Evolutionary conservation across 306 rosid species (phyloP), one percentile per base, ranked within the genome.

Genomic region (Corylus heterophylla): DNA sequence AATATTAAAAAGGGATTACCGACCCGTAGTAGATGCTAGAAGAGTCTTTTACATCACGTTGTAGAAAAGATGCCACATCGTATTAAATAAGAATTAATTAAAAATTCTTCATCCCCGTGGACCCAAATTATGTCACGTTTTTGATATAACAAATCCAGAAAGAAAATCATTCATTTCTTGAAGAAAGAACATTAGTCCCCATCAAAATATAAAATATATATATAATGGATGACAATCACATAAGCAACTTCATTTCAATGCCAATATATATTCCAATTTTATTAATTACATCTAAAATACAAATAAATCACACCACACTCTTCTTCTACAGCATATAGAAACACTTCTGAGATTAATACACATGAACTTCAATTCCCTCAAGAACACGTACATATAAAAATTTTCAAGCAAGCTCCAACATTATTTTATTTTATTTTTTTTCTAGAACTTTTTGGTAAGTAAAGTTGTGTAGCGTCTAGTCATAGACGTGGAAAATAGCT

Each of bases 281-380:
- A 59, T 25, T 12, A 14, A 59, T 25, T 12, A 20, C 9, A 22
- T 14, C 18, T 5, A 52, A 52, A 63, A 51, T 1, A 64, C 5
- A 17, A 62, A 13, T 8, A 49, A 73, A 73, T 44, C 74, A 54
- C 56, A 37, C 77, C 29, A 27, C 69, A 71, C 80, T 47, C 67
- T 76, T 47, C 67, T 76, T 70, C 44, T 5, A 51, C 29, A 22
- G 13, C 76, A 58, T 39, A 37, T 62, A 48, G 61, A 39, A 42
- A 42, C 45, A 42, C 45, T 42, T 42, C 45, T 5, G 45, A 42
- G 45, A 42, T 5, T 39, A 39, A 42, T 42, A 6, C 45, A 42
- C 45, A 42, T 42, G 45, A 39, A 39, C 44, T 39, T 22, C 25
- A 22, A 22, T 22, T 39, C 44, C 6, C 44, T 39, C 44, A 39